phyloP scores from a whole-genome alignment of 2,329 filamentous ascomycete species.

The Botryotinia convoluta region DNA sequence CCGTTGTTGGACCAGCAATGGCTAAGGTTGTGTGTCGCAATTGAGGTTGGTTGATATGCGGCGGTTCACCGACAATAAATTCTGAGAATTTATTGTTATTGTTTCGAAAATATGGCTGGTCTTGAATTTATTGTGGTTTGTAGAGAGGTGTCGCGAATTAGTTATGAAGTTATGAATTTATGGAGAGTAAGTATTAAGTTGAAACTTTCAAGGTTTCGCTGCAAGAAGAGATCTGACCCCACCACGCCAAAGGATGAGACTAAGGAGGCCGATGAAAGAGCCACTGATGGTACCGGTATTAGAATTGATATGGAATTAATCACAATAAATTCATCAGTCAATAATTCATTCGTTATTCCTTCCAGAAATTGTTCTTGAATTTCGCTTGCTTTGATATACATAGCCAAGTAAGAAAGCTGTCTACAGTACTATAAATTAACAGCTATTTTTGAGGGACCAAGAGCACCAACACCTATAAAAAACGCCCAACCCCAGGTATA shows the following conservation, averaged over 20 bases:
- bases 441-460: background rate
- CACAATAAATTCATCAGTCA: background rate
- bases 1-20: background rate
- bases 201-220: constrained; percentile 21
- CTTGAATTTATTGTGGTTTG: constrained; percentile 3
- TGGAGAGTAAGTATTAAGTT: constrained; percentile 3
- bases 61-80: background rate
- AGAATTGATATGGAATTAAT: background rate
- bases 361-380: background rate
- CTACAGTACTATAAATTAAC: constrained; percentile 7
- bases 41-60: constrained; percentile 1
- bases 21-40: constrained; percentile 8
- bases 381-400: background rate
- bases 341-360: background rate
- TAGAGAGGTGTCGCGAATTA: background rate
- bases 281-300: background rate
- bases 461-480: constrained; percentile 10
- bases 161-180: constrained; percentile 10
- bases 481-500: constrained; percentile 25
- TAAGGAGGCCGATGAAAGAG: constrained; percentile 2
- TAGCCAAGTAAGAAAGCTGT: background rate
- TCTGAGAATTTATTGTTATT: background rate
- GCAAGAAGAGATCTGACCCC: constrained; percentile 17
- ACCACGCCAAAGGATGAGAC: background rate
- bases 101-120: background rate